Conservation (phyloP, 192 early-diverging fungal species). For the Linnemannia schmuckeri region DNA sequence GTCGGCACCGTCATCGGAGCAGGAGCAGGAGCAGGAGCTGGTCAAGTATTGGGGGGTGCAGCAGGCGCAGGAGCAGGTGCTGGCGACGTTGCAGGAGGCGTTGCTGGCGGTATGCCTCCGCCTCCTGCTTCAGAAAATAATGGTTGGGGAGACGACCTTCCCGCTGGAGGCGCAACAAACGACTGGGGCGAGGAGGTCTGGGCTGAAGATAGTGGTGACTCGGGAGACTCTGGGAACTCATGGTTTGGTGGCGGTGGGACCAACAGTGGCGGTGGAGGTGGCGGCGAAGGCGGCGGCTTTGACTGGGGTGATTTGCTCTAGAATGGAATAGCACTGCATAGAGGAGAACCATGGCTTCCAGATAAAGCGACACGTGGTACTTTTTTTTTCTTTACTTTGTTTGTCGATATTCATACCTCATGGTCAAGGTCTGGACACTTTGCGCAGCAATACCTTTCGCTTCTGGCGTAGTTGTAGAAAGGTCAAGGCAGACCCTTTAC, state of each 20-base stretch:
- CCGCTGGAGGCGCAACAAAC: conserved; percentile 28
- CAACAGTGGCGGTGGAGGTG: conserved; percentile 10
- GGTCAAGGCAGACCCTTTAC: background rate
- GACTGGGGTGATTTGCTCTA: conserved; percentile 42
- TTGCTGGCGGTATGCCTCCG: conserved; percentile 12
- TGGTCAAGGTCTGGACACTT: background rate
- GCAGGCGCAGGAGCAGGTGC: conserved; percentile 21
- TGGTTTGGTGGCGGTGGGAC: conserved; percentile 34
- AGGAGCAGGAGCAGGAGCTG: conserved; percentile 34
- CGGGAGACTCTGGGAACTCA: conserved; percentile 31
- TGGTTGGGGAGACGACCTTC: conserved; percentile 2
- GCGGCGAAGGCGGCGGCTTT: conserved; percentile 28
- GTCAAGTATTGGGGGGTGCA: conserved; percentile 28
- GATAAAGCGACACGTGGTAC: background rate
- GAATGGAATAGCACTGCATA: background rate
- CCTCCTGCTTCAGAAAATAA: conserved; percentile 7
- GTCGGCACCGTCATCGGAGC: conserved; percentile 35
- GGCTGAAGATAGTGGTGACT: conserved; percentile 39
- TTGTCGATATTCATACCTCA: background rate
- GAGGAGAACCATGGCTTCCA: background rate
- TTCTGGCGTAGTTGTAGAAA: background rate
- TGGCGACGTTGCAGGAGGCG: conserved; percentile 31
- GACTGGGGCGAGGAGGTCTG: conserved; percentile 61
- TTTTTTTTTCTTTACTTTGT: background rate
- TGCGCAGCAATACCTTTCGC: too few relatives aligned